These are phyloP conservation scores for Fusarium humuli DNA, from an alignment of 2,329 filamentous ascomycete species.

Conservation along the genomic window DNA sequence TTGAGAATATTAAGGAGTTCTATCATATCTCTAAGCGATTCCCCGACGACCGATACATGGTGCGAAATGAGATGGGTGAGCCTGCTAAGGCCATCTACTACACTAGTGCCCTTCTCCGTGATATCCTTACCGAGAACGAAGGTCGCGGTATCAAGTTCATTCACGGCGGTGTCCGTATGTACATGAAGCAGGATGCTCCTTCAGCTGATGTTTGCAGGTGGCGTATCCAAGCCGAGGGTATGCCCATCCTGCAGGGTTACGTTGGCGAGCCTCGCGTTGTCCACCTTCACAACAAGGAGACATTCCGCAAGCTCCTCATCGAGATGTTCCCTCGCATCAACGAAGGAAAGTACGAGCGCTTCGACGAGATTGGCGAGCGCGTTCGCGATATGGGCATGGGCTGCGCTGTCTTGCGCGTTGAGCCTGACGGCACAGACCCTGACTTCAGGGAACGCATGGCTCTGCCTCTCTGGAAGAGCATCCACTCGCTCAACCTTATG, in stretches of 20 bases:
- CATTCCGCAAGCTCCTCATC: constrained; percentile 82
- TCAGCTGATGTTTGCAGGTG: constrained; percentile 88
- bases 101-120: constrained; percentile 83
- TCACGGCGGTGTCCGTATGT: constrained; percentile 98
- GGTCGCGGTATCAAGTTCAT: constrained; percentile 94
- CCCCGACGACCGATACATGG: constrained; percentile 92
- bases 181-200: constrained; percentile 96
- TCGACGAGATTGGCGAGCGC: constrained; percentile 89
- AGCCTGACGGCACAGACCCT: constrained; percentile 73
- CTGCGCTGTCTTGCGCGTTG: constrained; percentile 88
- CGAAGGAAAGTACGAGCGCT: constrained; percentile 76
- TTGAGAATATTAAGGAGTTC: constrained; percentile 82
- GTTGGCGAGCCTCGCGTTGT: constrained; percentile 83
- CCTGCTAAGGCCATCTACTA: constrained; percentile 98
- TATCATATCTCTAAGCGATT: constrained; percentile 88
- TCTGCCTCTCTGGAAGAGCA: constrained; percentile 92
- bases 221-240: constrained; percentile 95
- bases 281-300: constrained; percentile 79
- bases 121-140: constrained; percentile 89
- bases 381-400: constrained; percentile 86
- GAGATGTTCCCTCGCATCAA: constrained; percentile 97
- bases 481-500: constrained; percentile 95
- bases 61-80: constrained; percentile 89
- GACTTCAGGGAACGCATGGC: constrained; percentile 82
- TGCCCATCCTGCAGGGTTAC: constrained; percentile 91